phyloP scores from a whole-genome alignment of 345 rosid species.

The Sisymbrium irio region DNA sequence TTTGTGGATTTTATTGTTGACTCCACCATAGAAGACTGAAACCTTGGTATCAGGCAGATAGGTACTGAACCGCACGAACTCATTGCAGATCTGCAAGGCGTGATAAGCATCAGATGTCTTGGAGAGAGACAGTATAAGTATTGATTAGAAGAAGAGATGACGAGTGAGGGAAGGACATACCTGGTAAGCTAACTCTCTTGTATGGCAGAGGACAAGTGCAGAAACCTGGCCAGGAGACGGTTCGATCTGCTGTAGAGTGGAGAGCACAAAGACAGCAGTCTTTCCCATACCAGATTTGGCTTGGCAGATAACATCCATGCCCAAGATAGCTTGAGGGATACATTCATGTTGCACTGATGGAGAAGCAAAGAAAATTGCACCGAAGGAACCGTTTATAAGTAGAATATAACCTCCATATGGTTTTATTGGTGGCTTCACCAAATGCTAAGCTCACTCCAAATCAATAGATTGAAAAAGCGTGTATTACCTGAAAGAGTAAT shows the following conservation, averaged over 20 bases:
- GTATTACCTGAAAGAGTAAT: constrained; percentile 6
- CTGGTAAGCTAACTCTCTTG: constrained; percentile 98
- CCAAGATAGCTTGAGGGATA: constrained; percentile 98
- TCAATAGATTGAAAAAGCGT: constrained; percentile 43
- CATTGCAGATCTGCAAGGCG: constrained; percentile 74
- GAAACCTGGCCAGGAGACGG: constrained; percentile 88
- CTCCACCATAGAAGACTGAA: constrained; percentile 97
- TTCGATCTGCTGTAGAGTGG: constrained; percentile 89
- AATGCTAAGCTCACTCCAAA: constrained; percentile 63
- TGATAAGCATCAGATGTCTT: not conserved
- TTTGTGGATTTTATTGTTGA: constrained; percentile 82
- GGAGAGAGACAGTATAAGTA: not conserved
- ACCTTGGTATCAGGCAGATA: constrained; percentile 87
- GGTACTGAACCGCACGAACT: constrained; percentile 95
- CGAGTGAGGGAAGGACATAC: constrained; percentile 20
- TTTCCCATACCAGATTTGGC: constrained; percentile 99
- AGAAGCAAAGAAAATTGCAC: constrained; percentile 79
- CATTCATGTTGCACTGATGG: constrained; percentile 98
- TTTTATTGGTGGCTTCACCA: constrained; percentile 62
- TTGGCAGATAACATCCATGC: constrained; percentile 99
- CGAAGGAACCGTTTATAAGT: constrained; percentile 77
- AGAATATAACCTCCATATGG: constrained; percentile 64
- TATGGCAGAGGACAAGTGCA: constrained; percentile 90
- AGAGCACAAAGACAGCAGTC: constrained; percentile 94
- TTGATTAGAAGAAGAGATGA: not conserved